phyloP scores from a whole-genome alignment of 1,284 basidiomycete species.

The Ganoderma meredithae region DNA sequence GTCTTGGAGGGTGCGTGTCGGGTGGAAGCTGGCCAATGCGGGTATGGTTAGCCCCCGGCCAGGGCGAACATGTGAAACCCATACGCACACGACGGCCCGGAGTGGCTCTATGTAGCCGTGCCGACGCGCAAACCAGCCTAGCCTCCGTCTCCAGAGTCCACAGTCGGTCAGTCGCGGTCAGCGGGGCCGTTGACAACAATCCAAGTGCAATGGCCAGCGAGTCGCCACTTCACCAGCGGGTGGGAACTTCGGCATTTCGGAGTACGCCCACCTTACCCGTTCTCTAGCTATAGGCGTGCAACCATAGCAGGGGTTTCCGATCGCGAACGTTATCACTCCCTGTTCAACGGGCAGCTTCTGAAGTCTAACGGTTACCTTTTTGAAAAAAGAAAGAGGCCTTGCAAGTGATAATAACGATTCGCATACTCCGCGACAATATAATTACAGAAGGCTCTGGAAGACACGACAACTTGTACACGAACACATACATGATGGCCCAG shows the following conservation, averaged over 20 bases:
- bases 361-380: not conserved
- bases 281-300: not conserved
- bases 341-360: not conserved
- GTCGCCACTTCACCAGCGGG: not conserved
- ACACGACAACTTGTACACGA: constrained; percentile 9
- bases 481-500: constrained; percentile 1
- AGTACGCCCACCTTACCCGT: not conserved
- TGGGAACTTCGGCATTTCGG: not conserved
- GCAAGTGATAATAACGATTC: not conserved
- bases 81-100: constrained; percentile 1
- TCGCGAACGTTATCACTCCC: not conserved
- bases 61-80: constrained; percentile 3
- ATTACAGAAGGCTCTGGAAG: constrained; percentile 3
- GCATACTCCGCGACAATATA: not conserved
- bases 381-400: not conserved
- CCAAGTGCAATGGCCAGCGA: not conserved
- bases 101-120: not conserved
- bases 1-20: constrained; percentile 1
- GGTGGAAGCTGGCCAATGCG: not conserved
- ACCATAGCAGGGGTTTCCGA: not conserved
- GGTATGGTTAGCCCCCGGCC: not conserved
- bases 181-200: not conserved
- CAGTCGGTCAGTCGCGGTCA: not conserved
- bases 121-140: not conserved
- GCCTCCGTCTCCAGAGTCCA: not conserved